phyloP scores from a whole-genome alignment of 441 rosid species.

The Populus hybrid region DNA sequence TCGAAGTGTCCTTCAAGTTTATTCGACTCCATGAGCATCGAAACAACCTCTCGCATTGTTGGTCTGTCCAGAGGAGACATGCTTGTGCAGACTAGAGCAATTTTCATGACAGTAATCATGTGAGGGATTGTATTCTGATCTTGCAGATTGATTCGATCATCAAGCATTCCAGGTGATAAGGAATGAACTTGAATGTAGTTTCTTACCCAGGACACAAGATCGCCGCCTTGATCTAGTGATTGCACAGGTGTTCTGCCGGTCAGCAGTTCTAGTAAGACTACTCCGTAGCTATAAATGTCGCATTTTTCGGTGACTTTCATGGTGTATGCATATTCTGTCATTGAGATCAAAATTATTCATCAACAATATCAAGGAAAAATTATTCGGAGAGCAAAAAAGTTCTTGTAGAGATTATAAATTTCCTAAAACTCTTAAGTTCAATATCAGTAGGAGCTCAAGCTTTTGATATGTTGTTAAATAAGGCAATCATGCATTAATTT shows the following conservation, averaged over 20 bases:
- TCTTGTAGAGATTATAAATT: not conserved
- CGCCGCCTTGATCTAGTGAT: too few relatives aligned
- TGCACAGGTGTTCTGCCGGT: too few relatives aligned
- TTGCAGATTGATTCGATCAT: constrained; percentile 48
- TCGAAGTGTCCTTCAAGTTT: constrained; percentile 37
- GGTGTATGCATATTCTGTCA: constrained; percentile 46
- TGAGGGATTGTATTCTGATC: constrained; percentile 53
- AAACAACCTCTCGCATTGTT: constrained; percentile 82
- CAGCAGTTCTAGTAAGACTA: too few relatives aligned
- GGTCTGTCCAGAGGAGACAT: constrained; percentile 72
- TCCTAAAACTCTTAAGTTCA: not conserved
- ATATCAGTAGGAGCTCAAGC: not conserved
- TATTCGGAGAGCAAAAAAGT: not conserved
- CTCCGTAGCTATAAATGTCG: too few relatives aligned
- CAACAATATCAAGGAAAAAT: not conserved
- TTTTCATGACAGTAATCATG: constrained; percentile 67
- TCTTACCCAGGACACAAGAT: constrained; percentile 9
- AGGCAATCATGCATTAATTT: not conserved
- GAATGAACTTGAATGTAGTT: constrained; percentile 50
- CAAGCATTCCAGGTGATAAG: constrained; percentile 56
- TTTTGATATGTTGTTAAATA: not conserved
- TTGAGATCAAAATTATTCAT: not conserved
- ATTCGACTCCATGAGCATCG: constrained; percentile 65
- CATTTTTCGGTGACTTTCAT: too few relatives aligned
- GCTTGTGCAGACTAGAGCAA: constrained; percentile 77